These are phyloP conservation scores for Annulohypoxylon maeteangense DNA, from an alignment of 495 filamentous ascomycete species.

Conservation along the genomic window DNA sequence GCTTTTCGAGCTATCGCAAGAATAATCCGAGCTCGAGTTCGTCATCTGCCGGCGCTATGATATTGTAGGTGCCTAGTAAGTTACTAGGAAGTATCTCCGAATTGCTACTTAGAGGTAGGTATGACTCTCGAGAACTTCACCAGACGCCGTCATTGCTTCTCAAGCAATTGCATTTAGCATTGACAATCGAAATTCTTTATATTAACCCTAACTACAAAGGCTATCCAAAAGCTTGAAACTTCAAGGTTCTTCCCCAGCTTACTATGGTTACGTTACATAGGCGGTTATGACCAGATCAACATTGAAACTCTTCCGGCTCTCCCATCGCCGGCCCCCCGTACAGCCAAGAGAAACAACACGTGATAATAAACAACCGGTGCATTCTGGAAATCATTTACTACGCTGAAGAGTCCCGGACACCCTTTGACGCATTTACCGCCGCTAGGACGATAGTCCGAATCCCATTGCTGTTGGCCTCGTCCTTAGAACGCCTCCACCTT, in stretches of 20 bases:
- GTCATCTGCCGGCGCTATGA: background rate
- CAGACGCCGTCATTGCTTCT: background rate
- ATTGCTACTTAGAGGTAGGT: background rate
- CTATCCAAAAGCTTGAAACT: slow-evolving; percentile 4
- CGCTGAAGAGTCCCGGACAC: background rate
- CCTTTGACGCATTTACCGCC: slow-evolving; percentile 7
- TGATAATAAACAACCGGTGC: background rate
- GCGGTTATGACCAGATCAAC: background rate
- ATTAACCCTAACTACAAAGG: background rate
- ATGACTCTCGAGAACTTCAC: background rate
- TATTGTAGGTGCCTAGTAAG: slow-evolving; percentile 12
- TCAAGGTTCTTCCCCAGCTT: no score
- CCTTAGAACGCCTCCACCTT: background rate
- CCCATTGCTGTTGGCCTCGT: background rate
- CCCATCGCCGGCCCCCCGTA: background rate
- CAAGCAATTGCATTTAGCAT: background rate
- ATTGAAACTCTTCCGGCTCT: background rate
- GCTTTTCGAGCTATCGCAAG: background rate
- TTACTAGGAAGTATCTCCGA: background rate
- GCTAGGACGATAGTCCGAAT: background rate
- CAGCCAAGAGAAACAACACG: background rate
- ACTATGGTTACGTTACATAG: background rate
- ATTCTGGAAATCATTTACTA: slow-evolving; percentile 1
- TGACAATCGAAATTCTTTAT: background rate
- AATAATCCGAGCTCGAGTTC: background rate